Evolutionary conservation across 2,329 filamentous ascomycete species (phyloP).

Genomic region (Xylariaceae sp.): DNA sequence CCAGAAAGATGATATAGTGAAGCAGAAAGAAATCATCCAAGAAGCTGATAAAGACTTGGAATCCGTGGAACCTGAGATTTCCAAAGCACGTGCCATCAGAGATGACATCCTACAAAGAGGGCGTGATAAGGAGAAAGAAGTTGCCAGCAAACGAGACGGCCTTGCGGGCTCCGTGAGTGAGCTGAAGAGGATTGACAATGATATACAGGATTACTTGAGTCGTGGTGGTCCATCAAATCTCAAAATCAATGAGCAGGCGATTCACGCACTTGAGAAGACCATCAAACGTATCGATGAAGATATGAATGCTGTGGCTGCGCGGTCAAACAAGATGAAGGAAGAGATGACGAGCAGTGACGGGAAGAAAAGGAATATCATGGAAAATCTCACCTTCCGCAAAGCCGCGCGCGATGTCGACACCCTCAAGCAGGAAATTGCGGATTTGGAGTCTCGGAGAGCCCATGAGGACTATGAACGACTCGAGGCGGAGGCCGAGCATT

Average conservation of each 20-base stretch:
- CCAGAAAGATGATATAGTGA: conserved; percentile 69
- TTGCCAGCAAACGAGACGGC: conserved; percentile 73
- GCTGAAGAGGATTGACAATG: conserved; percentile 74
- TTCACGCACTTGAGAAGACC: conserved; percentile 70
- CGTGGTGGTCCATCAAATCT: conserved; percentile 77
- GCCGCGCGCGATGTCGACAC: conserved; percentile 71
- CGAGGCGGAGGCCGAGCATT: conserved; percentile 69
- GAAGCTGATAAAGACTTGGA: conserved; percentile 76
- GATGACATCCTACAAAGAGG: conserved; percentile 79
- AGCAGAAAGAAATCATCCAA: conserved; percentile 74
- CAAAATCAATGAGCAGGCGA: conserved; percentile 70
- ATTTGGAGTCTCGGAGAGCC: conserved; percentile 80
- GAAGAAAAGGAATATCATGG: conserved; percentile 83
- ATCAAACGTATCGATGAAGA: conserved; percentile 72
- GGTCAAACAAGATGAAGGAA: conserved; percentile 79
- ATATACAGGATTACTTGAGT: conserved; percentile 81
- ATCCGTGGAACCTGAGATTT: conserved; percentile 75
- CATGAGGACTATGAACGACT: conserved; percentile 82
- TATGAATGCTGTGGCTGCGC: conserved; percentile 68
- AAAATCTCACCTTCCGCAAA: conserved; percentile 87
- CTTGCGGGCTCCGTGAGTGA: conserved; percentile 79
- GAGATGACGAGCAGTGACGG: conserved; percentile 80
- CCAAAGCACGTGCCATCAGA: conserved; percentile 75
- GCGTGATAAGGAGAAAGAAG: conserved; percentile 72
- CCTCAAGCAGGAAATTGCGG: conserved; percentile 72